Evolutionary conservation across 257 asterid genomes (phyloP).

Genomic region (Haberlea rhodopensis): DNA sequence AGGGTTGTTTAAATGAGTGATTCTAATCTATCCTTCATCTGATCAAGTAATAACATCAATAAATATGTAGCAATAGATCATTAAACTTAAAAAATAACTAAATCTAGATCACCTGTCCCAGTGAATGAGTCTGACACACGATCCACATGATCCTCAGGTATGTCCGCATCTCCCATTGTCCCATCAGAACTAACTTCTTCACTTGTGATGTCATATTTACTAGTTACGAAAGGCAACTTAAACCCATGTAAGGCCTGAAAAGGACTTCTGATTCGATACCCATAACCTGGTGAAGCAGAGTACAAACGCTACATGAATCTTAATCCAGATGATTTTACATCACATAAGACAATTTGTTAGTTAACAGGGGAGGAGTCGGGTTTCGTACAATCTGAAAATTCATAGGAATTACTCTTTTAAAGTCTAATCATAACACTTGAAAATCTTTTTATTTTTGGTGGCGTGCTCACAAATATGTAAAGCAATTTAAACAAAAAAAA

Average conservation of each 20-base stretch:
- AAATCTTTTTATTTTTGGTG: too few species aligned
- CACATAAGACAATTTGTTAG: background rate
- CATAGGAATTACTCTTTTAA: too few species aligned
- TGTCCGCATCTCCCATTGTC: constrained; percentile 32
- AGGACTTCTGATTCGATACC: constrained; percentile 35
- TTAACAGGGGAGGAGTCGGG: too few species aligned
- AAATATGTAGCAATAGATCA: background rate
- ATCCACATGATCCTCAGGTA: constrained; percentile 32
- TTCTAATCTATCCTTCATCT: constrained; percentile 11
- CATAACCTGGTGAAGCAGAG: constrained; percentile 43
- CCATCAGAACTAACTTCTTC: constrained; percentile 36
- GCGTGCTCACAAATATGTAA: too few species aligned
- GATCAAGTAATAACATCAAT: background rate
- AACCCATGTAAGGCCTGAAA: constrained; percentile 32
- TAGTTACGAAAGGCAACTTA: constrained; percentile 28
- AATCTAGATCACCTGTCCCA: constrained; percentile 42
- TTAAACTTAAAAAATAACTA: constrained; percentile 14
- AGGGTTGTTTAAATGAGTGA: too few species aligned
- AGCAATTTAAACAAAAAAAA: background rate
- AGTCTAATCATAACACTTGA: too few species aligned
- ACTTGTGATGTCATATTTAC: constrained; percentile 27
- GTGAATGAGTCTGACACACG: constrained; percentile 31
- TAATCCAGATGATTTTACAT: constrained; percentile 2
- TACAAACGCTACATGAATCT: background rate
- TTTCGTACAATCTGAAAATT: too few species aligned